Conservation (phyloP, 768 basidiomycete species). For the Kwoniella bestiolae region DNA sequence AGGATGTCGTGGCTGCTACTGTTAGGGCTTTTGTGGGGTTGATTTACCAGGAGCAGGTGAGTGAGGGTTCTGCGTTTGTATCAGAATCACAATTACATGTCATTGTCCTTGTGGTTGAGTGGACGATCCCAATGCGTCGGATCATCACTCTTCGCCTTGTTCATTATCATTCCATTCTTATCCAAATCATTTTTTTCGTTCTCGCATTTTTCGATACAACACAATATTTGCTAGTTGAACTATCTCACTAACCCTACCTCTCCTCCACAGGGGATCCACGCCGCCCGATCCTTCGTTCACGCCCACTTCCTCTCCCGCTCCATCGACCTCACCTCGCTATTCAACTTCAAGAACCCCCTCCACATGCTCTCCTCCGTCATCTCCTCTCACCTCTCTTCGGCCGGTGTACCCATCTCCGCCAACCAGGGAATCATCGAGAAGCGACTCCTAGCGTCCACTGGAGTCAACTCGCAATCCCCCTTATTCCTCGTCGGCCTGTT, state of each 20-base stretch:
- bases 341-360: constrained; percentile 84
- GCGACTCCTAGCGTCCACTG: constrained; percentile 85
- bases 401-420: constrained; percentile 19
- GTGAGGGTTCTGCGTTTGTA: constrained; percentile 37
- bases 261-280: constrained; percentile 69
- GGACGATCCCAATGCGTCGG: not conserved
- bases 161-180: constrained; percentile 3
- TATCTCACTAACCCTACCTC: too few species aligned
- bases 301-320: constrained; percentile 84
- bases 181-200: not conserved
- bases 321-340: constrained; percentile 75
- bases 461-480: constrained; percentile 85
- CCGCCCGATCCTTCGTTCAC: constrained; percentile 87
- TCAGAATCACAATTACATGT: not conserved
- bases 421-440: constrained; percentile 52
- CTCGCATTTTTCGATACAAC: too few species aligned
- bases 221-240: too few species aligned
- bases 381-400: constrained; percentile 62
- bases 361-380: constrained; percentile 75
- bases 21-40: constrained; percentile 85
- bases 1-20: constrained; percentile 87
- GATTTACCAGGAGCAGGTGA: constrained; percentile 82
- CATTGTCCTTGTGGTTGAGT: not conserved
- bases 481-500: constrained; percentile 96
- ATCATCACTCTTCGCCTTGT: too few species aligned